These are phyloP conservation scores for Vishniacozyma victoriae DNA, from an alignment of 768 basidiomycete species.

Conservation along the genomic window DNA sequence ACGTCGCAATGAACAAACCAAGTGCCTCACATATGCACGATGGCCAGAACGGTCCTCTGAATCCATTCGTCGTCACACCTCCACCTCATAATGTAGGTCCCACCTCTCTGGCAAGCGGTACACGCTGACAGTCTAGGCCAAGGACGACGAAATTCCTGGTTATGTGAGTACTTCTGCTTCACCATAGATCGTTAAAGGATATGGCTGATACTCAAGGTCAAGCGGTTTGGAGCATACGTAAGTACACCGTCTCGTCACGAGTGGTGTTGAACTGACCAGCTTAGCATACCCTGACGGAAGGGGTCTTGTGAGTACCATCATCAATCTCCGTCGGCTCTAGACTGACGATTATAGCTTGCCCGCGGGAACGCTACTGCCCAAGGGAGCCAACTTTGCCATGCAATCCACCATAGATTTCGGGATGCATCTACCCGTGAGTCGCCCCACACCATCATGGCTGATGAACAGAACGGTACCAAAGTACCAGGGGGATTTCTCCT, in stretches of 20 bases:
- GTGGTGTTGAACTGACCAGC: background rate
- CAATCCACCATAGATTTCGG: conserved; percentile 41
- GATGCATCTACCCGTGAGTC: conserved; percentile 38
- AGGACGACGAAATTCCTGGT: conserved; percentile 39
- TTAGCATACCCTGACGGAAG: conserved; percentile 42
- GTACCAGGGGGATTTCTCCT: conserved; percentile 40
- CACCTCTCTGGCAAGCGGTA: conserved; percentile 9
- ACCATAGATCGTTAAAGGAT: background rate
- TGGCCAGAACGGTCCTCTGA: conserved; percentile 29
- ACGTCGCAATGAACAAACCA: no score
- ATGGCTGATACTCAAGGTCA: conserved; percentile 9
- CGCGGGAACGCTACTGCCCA: conserved; percentile 37
- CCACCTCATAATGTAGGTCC: conserved; percentile 28
- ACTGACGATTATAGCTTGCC: conserved; percentile 18
- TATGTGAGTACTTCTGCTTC: conserved; percentile 12
- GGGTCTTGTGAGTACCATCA: conserved; percentile 31
- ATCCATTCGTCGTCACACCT: conserved; percentile 32
- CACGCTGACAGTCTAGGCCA: conserved; percentile 11
- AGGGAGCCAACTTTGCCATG: conserved; percentile 40
- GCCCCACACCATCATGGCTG: background rate
- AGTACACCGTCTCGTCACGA: conserved; percentile 5
- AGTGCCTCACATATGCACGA: no score
- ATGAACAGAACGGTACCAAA: conserved; percentile 32
- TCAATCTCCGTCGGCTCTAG: background rate
- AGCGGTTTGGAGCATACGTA: conserved; percentile 41